Conservation (phyloP, 73 alveolate genomes). For the Diophrys sp. region DNA sequence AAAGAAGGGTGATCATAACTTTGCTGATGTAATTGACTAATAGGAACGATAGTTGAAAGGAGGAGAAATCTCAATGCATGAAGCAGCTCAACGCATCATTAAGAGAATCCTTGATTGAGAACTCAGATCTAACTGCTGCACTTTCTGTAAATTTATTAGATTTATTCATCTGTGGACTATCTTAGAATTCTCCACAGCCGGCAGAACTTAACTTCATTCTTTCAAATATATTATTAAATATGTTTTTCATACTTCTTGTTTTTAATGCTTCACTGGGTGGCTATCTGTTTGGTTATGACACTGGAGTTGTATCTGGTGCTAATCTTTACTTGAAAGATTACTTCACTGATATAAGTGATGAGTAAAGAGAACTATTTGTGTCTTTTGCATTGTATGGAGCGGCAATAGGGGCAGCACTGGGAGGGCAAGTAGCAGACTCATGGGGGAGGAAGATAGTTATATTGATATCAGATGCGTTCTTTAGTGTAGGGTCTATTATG, state of each 20-base stretch:
- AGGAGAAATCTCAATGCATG: conserved; percentile 45
- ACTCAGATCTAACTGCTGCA: no score
- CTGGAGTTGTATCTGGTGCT: conserved; percentile 69
- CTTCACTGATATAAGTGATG: conserved; percentile 31
- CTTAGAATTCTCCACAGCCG: no score
- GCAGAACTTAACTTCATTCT: no score
- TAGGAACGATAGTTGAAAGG: conserved; percentile 12
- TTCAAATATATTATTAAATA: no score
- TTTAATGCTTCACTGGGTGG: background rate
- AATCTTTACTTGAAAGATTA: conserved; percentile 37
- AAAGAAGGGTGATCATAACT: conserved; percentile 28
- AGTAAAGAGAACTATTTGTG: conserved; percentile 36
- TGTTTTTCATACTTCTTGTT: no score
- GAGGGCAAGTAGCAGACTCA: conserved; percentile 50
- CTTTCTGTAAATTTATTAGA: no score
- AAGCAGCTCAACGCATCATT: conserved; percentile 51
- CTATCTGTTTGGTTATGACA: conserved; percentile 53
- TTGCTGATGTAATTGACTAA: conserved; percentile 14
- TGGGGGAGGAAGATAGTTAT: conserved; percentile 56
- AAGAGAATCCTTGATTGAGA: conserved; percentile 17
- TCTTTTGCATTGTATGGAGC: conserved; percentile 36
- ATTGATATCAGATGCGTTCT: conserved; percentile 42
- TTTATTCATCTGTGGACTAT: no score
- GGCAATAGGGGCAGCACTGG: conserved; percentile 46
- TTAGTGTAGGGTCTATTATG: conserved; percentile 48